Base-by-base conservation (phyloP, 257 asterid genomes). In the Prunella vulgaris region DNA sequence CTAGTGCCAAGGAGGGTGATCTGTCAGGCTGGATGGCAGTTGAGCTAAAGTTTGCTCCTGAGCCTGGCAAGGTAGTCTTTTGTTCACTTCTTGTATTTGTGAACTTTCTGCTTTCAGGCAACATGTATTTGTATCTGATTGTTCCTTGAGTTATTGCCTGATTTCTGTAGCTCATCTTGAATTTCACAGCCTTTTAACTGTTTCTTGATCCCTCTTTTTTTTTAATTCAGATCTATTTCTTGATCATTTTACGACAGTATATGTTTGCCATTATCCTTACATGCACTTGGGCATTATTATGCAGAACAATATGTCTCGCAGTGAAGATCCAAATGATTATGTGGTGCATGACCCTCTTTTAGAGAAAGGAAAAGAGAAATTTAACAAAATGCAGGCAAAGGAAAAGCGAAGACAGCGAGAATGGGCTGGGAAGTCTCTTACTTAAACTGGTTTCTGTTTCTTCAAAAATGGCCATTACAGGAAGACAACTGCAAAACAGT, bases 301-400 rank as follows among this genome's bases (percentile, higher is more conserved):
- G 67, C 93, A 93, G 97, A 86, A 73, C 76, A 87, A 88, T 22
- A 93, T 93, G 99, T 82, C 96, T 14, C 94, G 95, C 27, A 90
- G 91, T 65, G 74, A 93, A 58, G 96, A 93, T 65, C 92, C 94
- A 3, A 90, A 88, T 62, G 99, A 93, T 83, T 93, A 93, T 53
- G 85, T 81, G 57, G 95, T 93, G 74, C 97, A 83, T 44, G 99
- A 93, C 76, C 97, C 99, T 60, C 97, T 93, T 70, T 76, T 86
- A 84, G 99, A 93, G 79, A 87, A 90, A 73, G 99, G 99, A 68
- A 93, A 88, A 70, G 97, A 93, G 90, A 93, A 90, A 80, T 93
- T 90, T 84, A 93, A 93, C 84, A 84, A 69, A 83, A 83, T 90
- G 95, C 87, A 82, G 79, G 99, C 96, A 17, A 88, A 74, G 85